Evolutionary conservation across 495 filamentous ascomycete genomes (phyloP).

Genomic region (Podospora bellae-mahoneyi): DNA sequence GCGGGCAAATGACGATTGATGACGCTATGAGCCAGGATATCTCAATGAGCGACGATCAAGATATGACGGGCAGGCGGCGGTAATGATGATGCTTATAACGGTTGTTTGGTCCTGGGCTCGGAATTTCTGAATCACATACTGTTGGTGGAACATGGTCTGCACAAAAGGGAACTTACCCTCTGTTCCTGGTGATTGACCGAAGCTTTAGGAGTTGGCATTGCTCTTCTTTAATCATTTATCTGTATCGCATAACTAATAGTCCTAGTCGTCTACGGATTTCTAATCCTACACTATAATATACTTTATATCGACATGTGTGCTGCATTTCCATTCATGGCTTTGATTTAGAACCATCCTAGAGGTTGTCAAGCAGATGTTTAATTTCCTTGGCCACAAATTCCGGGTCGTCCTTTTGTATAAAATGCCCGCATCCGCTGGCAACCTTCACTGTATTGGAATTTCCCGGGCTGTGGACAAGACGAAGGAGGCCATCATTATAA

Average conservation of each 20-base stretch:
- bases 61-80: background rate
- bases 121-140: background rate
- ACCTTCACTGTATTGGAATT: conserved; percentile 43
- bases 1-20: background rate
- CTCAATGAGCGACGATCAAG: background rate
- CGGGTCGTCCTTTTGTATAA: conserved; percentile 61
- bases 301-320: background rate
- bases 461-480: conserved; percentile 41
- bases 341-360: background rate
- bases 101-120: background rate
- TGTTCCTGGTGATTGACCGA: background rate
- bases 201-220: background rate
- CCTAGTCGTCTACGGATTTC: background rate
- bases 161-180: background rate
- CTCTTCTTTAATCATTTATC: conserved; percentile 1
- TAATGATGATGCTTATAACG: background rate
- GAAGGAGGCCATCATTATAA: conserved; percentile 56
- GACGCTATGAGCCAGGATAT: background rate
- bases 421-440: conserved; percentile 57
- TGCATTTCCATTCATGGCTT: background rate
- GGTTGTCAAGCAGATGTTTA: conserved; percentile 34
- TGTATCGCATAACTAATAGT: background rate
- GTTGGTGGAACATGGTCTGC: background rate
- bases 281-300: conserved; percentile 5
- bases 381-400: conserved; percentile 52